Conservation (phyloP, 305 asterid species). For the Fraxinus baroniana region DNA sequence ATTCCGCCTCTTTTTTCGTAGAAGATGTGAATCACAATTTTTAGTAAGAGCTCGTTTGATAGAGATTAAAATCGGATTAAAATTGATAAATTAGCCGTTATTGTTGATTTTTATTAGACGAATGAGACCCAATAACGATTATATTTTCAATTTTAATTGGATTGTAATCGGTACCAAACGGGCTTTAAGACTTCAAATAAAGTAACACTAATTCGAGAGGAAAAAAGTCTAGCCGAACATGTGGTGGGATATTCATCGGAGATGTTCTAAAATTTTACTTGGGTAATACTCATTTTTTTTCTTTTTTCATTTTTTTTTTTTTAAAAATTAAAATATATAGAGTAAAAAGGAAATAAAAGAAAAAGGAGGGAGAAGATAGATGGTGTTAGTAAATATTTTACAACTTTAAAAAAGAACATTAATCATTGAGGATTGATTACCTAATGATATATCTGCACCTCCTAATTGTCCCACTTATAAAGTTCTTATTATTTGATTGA, state of each 20-base stretch:
- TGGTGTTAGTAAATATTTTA: background rate
- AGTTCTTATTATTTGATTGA: background rate
- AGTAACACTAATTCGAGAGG: background rate
- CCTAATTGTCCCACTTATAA: background rate
- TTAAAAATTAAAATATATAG: background rate
- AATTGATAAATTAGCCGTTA: no score
- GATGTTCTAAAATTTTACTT: background rate
- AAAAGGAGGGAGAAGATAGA: background rate
- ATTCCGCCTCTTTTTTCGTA: no score
- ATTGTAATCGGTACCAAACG: no score
- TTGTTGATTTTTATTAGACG: no score
- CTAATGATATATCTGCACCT: background rate
- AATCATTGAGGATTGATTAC: background rate
- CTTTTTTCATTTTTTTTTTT: background rate
- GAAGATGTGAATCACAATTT: background rate
- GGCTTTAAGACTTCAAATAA: no score
- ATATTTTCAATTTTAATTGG: no score
- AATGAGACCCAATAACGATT: no score
- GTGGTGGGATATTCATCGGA: background rate
- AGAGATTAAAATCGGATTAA: no score
- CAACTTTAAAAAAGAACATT: background rate
- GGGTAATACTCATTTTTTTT: background rate
- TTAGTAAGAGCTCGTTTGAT: background rate
- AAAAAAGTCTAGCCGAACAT: background rate
- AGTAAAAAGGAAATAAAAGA: background rate